These are phyloP conservation scores for Blastomyces parvus DNA, from an alignment of 2,329 filamentous ascomycete genomes.

Conservation along the genomic window DNA sequence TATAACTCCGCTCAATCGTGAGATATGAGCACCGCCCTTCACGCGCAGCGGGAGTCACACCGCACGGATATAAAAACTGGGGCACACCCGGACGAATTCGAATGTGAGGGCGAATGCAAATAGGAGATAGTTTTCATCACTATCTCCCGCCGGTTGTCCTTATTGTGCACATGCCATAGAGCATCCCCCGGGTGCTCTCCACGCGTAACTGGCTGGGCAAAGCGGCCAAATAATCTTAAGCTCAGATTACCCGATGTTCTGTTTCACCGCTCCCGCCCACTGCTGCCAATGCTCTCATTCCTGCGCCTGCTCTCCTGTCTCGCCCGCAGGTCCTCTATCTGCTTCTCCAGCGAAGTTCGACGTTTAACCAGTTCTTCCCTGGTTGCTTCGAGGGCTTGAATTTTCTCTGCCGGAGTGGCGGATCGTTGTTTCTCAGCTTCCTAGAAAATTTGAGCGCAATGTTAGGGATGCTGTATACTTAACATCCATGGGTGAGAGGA, in stretches of 20 bases:
- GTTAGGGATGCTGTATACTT: neutral
- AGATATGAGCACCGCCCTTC: neutral
- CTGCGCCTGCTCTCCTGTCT: slow-evolving; percentile 30
- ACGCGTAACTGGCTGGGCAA: neutral
- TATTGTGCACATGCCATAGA: neutral
- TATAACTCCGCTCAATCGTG: neutral
- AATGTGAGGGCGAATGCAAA: neutral
- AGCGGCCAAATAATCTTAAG: neutral
- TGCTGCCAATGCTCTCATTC: neutral
- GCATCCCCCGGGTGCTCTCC: neutral
- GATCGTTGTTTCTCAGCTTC: slow-evolving; percentile 39
- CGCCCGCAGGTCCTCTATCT: slow-evolving; percentile 44
- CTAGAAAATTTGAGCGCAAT: slow-evolving; percentile 22
- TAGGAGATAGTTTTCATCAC: neutral
- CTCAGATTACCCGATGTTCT: neutral
- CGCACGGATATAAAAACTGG: neutral
- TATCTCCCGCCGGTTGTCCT: neutral
- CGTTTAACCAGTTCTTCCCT: slow-evolving; percentile 43
- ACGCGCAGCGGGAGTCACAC: neutral
- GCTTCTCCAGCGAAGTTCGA: slow-evolving; percentile 46
- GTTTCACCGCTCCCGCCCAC: slow-evolving; percentile 5
- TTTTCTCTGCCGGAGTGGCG: slow-evolving; percentile 45
- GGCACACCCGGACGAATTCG: neutral
- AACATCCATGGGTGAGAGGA: slow-evolving; percentile 3
- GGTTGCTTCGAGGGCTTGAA: slow-evolving; percentile 44